These are phyloP conservation scores for Trypanosoma congolense DNA, from an alignment of 208 protist genomes.

Conservation along the genomic window DNA sequence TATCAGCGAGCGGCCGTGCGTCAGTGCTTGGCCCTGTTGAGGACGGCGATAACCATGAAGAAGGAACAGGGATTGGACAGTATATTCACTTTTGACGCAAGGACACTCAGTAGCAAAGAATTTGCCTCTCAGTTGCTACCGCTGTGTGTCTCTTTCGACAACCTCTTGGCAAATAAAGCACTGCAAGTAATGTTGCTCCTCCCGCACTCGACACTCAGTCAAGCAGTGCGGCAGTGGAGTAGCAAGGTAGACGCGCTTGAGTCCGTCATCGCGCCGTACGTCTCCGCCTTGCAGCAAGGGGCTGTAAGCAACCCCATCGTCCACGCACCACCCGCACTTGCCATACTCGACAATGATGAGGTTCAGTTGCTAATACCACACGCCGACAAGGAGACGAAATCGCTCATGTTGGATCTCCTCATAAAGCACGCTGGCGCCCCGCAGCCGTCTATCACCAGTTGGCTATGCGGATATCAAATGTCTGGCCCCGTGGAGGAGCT, in stretches of 20 bases:
- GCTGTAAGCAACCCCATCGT: conserved; percentile 25
- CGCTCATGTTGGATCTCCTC: conserved; percentile 77
- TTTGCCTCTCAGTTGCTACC: conserved; percentile 51
- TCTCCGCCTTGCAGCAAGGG: conserved; percentile 13
- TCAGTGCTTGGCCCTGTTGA: conserved; percentile 65
- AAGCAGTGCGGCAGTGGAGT: conserved; percentile 50
- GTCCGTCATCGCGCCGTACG: conserved; percentile 32
- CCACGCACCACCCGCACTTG: conserved; percentile 58
- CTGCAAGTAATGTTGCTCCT: conserved; percentile 63
- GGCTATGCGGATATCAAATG: conserved; percentile 26
- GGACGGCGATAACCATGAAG: conserved; percentile 47
- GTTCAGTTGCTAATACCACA: conserved; percentile 15
- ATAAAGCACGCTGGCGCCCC: conserved; percentile 48
- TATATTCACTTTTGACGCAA: conserved; percentile 68
- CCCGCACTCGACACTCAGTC: conserved; percentile 40
- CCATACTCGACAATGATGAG: conserved; percentile 56
- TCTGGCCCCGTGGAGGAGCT: conserved; percentile 19
- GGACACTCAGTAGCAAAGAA: conserved; percentile 51
- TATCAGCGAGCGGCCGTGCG: conserved; percentile 65
- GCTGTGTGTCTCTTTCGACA: conserved; percentile 44
- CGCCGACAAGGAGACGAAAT: conserved; percentile 40
- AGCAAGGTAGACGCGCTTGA: conserved; percentile 29
- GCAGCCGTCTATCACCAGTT: conserved; percentile 23
- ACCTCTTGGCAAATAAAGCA: conserved; percentile 45
- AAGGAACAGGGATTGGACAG: conserved; percentile 44